Evolutionary conservation across 306 rosid species (phyloP), one percentile per base, ranked within the genome.

Genomic region (Cyclanthera cordifolia): DNA sequence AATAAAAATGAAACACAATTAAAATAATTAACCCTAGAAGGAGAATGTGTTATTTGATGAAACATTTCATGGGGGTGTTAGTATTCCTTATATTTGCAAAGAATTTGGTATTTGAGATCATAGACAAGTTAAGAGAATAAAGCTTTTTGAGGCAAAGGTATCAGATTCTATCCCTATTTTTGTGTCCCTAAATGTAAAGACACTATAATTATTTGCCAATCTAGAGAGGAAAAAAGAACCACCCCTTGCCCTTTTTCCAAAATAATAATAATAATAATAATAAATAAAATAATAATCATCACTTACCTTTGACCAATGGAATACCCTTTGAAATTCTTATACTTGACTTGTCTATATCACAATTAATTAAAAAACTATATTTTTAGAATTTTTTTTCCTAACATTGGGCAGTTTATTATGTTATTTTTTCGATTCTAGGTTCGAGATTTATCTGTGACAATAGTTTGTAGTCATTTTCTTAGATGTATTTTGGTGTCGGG

Each of bases 251-350:
- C 43, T 64, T 64, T 34, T 9, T 6, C 7, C 10, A 32, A 32
- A 32, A 32, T 32, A 1, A 27, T 27, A 27, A 1, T n/a, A n/a
- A n/a, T n/a, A n/a, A n/a, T n/a, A n/a, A n/a, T n/a, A 34, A 34
- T 5, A 34, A 5, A 4, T 5, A 34, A 5, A 34, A 34, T 5
- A 34, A 34, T 0, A 34, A 34, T 4, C 70, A 24, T 47, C 71
- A 45, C 71, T 20, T 45, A 66, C 71, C 55, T 66, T 66, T 66
- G 55, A 66, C 71, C 71, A 25, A 46, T 66, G 55, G 55, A 46
- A 45, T 66, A 20, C 55, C 71, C 71, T 66, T 25, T 45, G 37
- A 66, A 46, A 14, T 66, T 66, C 37, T 24, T 19, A 43, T 15
- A 6, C 6, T 47, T 66, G n/a, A 17, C 27, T 30, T 1, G 27